Base-by-base conservation (phyloP, 768 basidiomycete genomes). In the Gloeophyllum trabeum region DNA sequence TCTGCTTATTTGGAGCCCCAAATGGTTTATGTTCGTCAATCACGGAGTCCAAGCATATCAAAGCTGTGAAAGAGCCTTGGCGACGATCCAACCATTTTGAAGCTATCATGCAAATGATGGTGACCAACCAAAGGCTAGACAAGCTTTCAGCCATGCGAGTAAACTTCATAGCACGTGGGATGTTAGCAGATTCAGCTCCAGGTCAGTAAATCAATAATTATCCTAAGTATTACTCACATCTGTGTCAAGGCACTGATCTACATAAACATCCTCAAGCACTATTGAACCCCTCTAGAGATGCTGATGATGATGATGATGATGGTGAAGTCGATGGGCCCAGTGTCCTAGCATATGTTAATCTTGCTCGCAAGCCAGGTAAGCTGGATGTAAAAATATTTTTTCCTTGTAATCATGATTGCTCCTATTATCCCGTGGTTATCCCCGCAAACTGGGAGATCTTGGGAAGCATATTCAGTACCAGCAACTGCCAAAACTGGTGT, bases 1-100 rank as follows among this genome's bases (percentile, higher is more conserved):
- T 32, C 16, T 16, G 16, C 10, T 16, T 32, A 10, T 54, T 48
- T 38, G 53, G 46, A 1, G 43, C 49, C 2, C 51, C 48, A 2
- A 49, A 53, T 41, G 51, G 49, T 14, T 26, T 54, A 3, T 54
- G 52, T 24, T 51, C 50, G 0, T 54, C 52, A 1, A 54, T 54
- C 7, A 53, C 45, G 0, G 52, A 54, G 34, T 43, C 49, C 3
- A 51, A 51, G 20, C 51, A 53, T 30, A 53, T 53, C 24, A 46
- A 42, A 14, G 49, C 51, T 4, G 39, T 54, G 1, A 54, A 54
- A 37, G 47, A 51, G 20, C 53, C 51, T 0, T 54, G 53, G 53
- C 35, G 47, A 1, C 40, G 47, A 1, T 52, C 53, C 3, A 52
- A 35, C 24, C 43, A 42, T 2, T 52, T 28, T 30, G 38, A 47